phyloP scores from a whole-genome alignment of 768 basidiomycete species.

The Gloeopeniophorella convolvens region DNA sequence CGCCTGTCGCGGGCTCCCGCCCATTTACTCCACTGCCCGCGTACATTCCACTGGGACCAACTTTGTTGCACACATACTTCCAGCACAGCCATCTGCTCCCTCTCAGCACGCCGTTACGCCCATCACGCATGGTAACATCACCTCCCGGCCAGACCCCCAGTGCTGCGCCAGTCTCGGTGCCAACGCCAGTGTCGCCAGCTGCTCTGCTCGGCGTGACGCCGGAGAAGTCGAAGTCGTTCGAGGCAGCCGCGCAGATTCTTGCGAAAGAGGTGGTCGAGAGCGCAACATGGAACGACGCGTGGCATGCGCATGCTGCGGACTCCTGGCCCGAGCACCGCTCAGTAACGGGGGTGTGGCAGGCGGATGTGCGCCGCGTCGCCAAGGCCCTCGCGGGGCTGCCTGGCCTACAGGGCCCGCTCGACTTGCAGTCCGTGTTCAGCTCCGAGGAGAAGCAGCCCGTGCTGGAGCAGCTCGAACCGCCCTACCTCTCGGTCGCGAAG shows the following conservation, averaged over 20 bases:
- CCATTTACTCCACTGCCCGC: conserved; percentile 65
- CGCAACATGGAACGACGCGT: conserved; percentile 57
- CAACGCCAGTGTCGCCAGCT: conserved; percentile 82
- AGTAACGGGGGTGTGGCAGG: conserved; percentile 45
- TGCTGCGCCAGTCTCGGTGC: conserved; percentile 46
- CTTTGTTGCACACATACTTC: conserved; percentile 62
- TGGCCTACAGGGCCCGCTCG: conserved; percentile 35
- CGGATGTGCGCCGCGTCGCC: conserved; percentile 44
- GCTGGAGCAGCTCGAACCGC: conserved; percentile 38
- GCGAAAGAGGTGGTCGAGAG: conserved; percentile 73
- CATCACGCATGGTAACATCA: conserved; percentile 47
- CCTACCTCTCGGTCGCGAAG: conserved; percentile 61
- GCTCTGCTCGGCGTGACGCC: conserved; percentile 55
- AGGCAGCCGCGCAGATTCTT: conserved; percentile 56
- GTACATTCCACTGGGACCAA: conserved; percentile 66
- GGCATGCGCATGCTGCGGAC: conserved; percentile 37
- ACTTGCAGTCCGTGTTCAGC: conserved; percentile 38
- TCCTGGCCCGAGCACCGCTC: conserved; percentile 21
- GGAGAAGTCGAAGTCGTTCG: conserved; percentile 62
- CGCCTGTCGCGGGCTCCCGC: conserved; percentile 36
- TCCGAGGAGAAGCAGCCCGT: conserved; percentile 3
- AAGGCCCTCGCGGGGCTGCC: conserved; percentile 37
- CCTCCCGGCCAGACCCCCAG: conserved; percentile 35
- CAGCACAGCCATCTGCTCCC: conserved; percentile 58
- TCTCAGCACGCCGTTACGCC: conserved; percentile 51